Conservation (phyloP, 2,329 filamentous ascomycete species). For the Plectosphaerella cucumerina region DNA sequence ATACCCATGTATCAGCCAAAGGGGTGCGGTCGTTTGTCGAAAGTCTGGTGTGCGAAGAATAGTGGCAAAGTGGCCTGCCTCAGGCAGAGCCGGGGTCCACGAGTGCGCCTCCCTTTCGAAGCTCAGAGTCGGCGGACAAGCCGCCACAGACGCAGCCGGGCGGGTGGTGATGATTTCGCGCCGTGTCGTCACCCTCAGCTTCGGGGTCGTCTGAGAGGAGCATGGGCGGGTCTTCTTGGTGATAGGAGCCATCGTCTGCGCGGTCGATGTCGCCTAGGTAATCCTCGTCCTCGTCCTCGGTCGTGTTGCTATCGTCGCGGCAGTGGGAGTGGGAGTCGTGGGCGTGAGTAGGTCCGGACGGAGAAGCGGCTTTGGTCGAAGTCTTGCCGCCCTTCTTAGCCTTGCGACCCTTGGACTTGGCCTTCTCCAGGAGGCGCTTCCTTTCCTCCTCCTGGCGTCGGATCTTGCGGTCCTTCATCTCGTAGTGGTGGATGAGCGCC, state of each 20-base stretch:
- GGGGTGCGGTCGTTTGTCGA: no score
- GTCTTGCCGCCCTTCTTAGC: constrained; percentile 77
- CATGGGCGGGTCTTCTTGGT: constrained; percentile 13
- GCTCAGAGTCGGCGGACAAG: neutral
- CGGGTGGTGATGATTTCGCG: neutral
- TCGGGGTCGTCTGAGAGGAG: constrained; percentile 10
- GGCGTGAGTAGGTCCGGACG: constrained; percentile 2
- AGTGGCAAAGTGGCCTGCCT: neutral
- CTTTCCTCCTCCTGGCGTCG: constrained; percentile 84
- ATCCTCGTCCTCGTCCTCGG: constrained; percentile 29
- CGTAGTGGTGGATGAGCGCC: constrained; percentile 85
- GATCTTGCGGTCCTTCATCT: constrained; percentile 86
- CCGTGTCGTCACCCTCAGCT: neutral
- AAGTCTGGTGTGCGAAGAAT: no score
- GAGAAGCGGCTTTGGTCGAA: constrained; percentile 38
- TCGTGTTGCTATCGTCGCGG: constrained; percentile 22
- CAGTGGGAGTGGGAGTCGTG: constrained; percentile 13
- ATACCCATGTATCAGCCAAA: no score
- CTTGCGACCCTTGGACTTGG: constrained; percentile 89
- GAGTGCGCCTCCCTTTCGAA: neutral
- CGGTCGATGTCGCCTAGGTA: constrained; percentile 26
- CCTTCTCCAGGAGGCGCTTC: constrained; percentile 80
- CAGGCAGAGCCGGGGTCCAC: neutral
- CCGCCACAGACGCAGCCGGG: neutral
- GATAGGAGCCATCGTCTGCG: constrained; percentile 7